Evolutionary conservation across 768 basidiomycete species (phyloP).

Genomic region (Calocybe cyanea): DNA sequence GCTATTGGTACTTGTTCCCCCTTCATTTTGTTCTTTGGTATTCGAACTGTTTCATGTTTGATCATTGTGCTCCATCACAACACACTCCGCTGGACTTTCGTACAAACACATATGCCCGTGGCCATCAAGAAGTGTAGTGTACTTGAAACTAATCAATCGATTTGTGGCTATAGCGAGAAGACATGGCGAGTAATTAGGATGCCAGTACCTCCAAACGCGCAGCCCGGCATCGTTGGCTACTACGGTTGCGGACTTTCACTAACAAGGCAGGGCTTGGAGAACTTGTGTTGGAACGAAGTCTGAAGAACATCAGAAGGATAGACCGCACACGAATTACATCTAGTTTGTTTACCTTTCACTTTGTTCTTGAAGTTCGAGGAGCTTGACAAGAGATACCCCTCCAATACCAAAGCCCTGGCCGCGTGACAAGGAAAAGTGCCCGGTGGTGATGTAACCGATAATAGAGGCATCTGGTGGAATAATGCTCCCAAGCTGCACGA

Average conservation of each 20-base stretch:
- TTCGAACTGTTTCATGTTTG: constrained; percentile 1
- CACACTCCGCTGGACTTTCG: constrained; percentile 3
- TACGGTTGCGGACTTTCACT: constrained; percentile 64
- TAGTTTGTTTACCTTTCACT: constrained; percentile 31
- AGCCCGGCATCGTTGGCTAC: constrained; percentile 49
- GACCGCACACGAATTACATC: background rate
- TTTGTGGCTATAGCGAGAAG: background rate
- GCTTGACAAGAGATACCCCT: constrained; percentile 53
- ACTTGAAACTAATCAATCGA: background rate
- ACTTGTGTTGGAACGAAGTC: constrained; percentile 24
- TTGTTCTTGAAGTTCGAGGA: constrained; percentile 53
- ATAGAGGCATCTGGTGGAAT: constrained; percentile 40
- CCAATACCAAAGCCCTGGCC: constrained; percentile 80
- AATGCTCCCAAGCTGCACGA: constrained; percentile 40
- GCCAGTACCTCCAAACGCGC: constrained; percentile 38
- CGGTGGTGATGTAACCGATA: constrained; percentile 84
- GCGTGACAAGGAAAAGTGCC: constrained; percentile 73
- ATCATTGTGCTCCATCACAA: constrained; percentile 1
- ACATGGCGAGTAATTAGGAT: constrained; percentile 10
- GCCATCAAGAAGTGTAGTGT: too few relatives aligned
- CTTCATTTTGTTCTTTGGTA: background rate
- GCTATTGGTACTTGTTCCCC: background rate
- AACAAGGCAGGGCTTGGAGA: constrained; percentile 31
- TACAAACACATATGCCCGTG: too few relatives aligned
- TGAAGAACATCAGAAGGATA: constrained; percentile 9